Base-by-base conservation (phyloP, 2,329 filamentous ascomycete genomes). In the Diplocarpon mali region DNA sequence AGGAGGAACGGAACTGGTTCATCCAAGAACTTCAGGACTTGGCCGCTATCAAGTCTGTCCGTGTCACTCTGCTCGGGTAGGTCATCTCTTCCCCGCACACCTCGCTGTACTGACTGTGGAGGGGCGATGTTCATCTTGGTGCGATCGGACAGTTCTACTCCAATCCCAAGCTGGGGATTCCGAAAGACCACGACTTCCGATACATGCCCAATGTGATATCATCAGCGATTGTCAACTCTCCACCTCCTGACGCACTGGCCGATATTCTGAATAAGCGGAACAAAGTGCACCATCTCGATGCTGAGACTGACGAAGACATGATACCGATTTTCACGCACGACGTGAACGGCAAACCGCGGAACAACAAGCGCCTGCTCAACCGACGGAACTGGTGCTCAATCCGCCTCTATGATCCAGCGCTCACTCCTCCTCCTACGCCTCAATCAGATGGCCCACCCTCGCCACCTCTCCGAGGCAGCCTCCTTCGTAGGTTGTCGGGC, bases 171-270 rank as follows among this genome's bases (percentile, higher is more conserved):
- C 70, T 90, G 16, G 70, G 71, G 5, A 69, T 95, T 28, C 69
- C 85, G 2, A 96, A 95, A 64, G 86, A 96, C 65, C 80, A 80
- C 53, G 92, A 98, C 62, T 89, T 92, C 59, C 76, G 92, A 50
- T 98, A 98, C 62, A 98, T 98, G 83, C 85, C 88, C 4, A 98
- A 98, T 57, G 68, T 98, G 48, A 80, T 96, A 54, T 93, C 88
- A 1, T 95, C 89, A 0, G 88, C 89, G 11, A 96, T 98, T 60
- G 90, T 84, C 56, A 95, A 98, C 60, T 80, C 83, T 12, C 92
- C 93, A 5, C 86, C 89, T 14, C 83, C 89, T 0, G 85, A 92
- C 42, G 70, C 93, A 58, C 74, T 96, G 69, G 87, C 87, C 5
- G 90, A 98, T 63, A 76, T 94, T 41, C 73, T 98, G 49, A 95